Percentiles rank a stretch among this genome's conserved stretches.
Evolutionary conservation across 2,329 filamentous ascomycete species (phyloP).

Genomic region (Claviceps digitariae): DNA sequence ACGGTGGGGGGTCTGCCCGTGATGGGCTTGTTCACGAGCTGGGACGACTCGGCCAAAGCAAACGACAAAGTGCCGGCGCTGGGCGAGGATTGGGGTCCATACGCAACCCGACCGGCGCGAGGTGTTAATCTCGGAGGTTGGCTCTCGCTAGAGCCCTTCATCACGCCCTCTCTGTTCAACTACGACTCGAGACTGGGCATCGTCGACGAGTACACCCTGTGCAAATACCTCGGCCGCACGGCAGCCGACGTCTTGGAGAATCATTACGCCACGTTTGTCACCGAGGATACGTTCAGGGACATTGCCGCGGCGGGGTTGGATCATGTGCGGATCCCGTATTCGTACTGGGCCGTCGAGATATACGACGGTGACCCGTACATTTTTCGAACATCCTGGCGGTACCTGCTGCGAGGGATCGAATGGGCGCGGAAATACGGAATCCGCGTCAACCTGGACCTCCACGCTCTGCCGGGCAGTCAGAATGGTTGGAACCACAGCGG

Average conservation of each 20-base stretch:
- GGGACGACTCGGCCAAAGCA: constrained; percentile 69
- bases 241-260: constrained; percentile 63
- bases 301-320: constrained; percentile 83
- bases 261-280: constrained; percentile 85
- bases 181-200: constrained; percentile 50
- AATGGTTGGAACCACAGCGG: constrained; percentile 98
- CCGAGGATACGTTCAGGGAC: constrained; percentile 67
- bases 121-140: constrained; percentile 92
- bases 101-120: constrained; percentile 64
- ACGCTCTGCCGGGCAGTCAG: constrained; percentile 83
- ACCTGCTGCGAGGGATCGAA: constrained; percentile 83
- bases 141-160: constrained; percentile 89
- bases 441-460: constrained; percentile 83
- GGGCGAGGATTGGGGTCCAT: constrained; percentile 61
- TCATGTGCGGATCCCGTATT: constrained; percentile 90
- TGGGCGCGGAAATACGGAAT: constrained; percentile 87
- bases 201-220: constrained; percentile 80
- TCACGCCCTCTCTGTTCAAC: constrained; percentile 81
- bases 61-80: constrained; percentile 73
- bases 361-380: constrained; percentile 84
- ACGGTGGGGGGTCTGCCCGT: constrained; percentile 78
- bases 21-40: constrained; percentile 75
- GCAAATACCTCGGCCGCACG: constrained; percentile 51
- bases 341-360: constrained; percentile 83
- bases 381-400: constrained; percentile 77